phyloP scores from a whole-genome alignment of 139 green algal species.

The Closterium sp. region DNA sequence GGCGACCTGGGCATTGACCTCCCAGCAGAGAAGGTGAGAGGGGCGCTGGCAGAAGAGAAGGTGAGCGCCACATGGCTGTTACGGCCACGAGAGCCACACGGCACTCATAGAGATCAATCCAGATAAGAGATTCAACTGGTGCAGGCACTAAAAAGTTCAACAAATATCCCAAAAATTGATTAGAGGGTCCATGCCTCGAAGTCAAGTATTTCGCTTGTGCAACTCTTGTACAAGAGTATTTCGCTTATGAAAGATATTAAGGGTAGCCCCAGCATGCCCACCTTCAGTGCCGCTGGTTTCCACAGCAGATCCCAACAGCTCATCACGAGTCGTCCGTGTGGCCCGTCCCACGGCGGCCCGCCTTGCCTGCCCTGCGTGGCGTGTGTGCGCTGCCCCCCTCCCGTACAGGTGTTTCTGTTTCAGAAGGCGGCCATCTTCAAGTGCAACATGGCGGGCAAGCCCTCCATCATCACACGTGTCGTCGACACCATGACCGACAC shows the following conservation, averaged over 20 bases:
- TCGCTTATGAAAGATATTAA: no score
- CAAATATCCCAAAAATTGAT: no score
- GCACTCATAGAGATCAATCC: neutral
- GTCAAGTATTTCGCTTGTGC: neutral
- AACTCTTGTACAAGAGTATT: no score
- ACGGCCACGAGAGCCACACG: neutral
- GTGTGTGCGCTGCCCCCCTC: neutral
- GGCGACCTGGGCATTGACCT: slow-evolving; percentile 99
- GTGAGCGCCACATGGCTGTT: neutral
- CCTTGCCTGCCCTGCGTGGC: neutral
- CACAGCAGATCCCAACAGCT: neutral
- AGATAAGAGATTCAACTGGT: neutral
- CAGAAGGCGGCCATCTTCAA: slow-evolving; percentile 79
- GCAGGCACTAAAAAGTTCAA: no score
- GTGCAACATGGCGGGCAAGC: slow-evolving; percentile 64
- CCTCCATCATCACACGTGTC: slow-evolving; percentile 63
- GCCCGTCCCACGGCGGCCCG: neutral
- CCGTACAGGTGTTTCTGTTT: slow-evolving; percentile 86
- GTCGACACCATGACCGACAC: slow-evolving; percentile 65
- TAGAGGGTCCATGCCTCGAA: neutral
- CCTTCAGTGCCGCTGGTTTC: no score
- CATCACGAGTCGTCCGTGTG: neutral
- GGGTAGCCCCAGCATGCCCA: no score
- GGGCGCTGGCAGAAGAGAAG: slow-evolving; percentile 93
- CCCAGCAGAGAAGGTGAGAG: slow-evolving; percentile 82